Evolutionary conservation across 1,284 basidiomycete genomes (phyloP).

Genomic region (Tylopilus sp.): DNA sequence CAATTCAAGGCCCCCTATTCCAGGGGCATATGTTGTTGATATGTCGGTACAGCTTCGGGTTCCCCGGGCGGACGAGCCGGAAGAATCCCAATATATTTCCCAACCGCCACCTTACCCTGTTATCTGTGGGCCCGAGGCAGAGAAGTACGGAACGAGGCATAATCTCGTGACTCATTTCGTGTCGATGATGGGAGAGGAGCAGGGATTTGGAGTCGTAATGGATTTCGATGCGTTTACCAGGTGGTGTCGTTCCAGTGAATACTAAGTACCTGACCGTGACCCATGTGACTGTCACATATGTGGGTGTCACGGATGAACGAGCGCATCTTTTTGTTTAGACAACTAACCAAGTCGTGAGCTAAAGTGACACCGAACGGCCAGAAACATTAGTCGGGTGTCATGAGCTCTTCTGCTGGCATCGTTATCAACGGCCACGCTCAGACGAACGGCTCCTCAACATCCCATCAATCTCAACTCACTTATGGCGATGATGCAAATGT

Average conservation of each 20-base stretch:
- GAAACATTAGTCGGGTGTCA: constrained; percentile 10
- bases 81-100: constrained; percentile 24
- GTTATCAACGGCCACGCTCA: constrained; percentile 23
- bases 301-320: constrained; percentile 25
- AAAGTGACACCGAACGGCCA: constrained; percentile 2
- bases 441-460: constrained; percentile 22
- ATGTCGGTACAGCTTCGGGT: constrained; percentile 11
- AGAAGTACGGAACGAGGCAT: constrained; percentile 39
- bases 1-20: constrained; percentile 9
- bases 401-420: constrained; percentile 25
- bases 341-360: neutral
- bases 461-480: constrained; percentile 21
- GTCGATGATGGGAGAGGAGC: constrained; percentile 41
- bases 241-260: constrained; percentile 25
- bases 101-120: constrained; percentile 52
- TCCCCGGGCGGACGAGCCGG: constrained; percentile 5
- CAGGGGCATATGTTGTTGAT: constrained; percentile 5
- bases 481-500: constrained; percentile 21
- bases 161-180: constrained; percentile 65
- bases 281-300: constrained; percentile 22
- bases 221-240: constrained; percentile 33
- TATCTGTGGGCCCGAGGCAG: constrained; percentile 47
- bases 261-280: constrained; percentile 3
- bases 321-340: constrained; percentile 18
- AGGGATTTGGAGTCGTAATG: constrained; percentile 40